Conservation (phyloP, 2,329 filamentous ascomycete species). For the Teratosphaeria viscida region DNA sequence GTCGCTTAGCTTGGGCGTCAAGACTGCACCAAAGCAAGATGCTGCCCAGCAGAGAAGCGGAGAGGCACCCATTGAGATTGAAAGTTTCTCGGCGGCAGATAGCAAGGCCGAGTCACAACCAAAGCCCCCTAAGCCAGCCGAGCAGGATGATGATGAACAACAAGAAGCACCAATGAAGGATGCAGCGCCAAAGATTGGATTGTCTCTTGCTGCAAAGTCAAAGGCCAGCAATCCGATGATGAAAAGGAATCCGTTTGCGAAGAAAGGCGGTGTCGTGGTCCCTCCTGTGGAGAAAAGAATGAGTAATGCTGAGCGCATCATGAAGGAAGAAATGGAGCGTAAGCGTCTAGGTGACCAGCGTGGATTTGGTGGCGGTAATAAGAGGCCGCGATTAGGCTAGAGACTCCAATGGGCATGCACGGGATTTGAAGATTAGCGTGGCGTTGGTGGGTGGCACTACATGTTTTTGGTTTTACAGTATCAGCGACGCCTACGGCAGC, state of each 20-base stretch:
- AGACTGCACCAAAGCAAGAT: conserved; percentile 12
- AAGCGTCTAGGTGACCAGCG: conserved; percentile 26
- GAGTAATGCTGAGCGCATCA: conserved; percentile 78
- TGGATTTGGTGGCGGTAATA: conserved; percentile 11
- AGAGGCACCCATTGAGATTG: conserved; percentile 19
- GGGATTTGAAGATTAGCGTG: conserved; percentile 2
- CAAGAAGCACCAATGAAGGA: conserved; percentile 2
- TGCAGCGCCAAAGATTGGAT: conserved; percentile 43
- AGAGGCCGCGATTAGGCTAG: conserved; percentile 16
- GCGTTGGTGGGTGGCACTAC: conserved; percentile 2
- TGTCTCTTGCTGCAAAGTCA: conserved; percentile 56
- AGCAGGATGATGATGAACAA: conserved; percentile 3
- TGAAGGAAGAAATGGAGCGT: conserved; percentile 52
- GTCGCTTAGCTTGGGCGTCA: conserved; percentile 24
- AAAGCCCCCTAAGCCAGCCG: background rate
- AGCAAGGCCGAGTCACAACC: conserved; percentile 2
- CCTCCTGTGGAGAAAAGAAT: conserved; percentile 64
- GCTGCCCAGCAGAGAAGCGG: conserved; percentile 6
- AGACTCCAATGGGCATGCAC: background rate
- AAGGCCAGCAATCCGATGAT: conserved; percentile 62
- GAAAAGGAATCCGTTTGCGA: conserved; percentile 61
- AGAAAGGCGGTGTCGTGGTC: conserved; percentile 43
- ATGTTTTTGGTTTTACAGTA: background rate
- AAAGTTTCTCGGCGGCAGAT: conserved; percentile 20
- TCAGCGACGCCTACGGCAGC: background rate